These are phyloP conservation scores for Penicillium alfredii DNA, from an alignment of 495 filamentous ascomycete species.

Conservation along the genomic window DNA sequence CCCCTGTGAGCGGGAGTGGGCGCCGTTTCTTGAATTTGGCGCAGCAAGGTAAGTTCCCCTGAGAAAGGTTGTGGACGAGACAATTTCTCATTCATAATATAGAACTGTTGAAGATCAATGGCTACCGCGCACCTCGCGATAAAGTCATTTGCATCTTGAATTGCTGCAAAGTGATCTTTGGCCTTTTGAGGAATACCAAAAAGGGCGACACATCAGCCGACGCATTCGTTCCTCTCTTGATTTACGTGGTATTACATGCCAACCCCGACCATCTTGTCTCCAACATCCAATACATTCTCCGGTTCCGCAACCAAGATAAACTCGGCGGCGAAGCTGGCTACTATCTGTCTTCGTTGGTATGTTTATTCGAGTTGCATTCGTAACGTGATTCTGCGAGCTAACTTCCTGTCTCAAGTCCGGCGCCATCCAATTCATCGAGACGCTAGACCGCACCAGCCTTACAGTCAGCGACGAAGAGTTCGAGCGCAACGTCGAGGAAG, in stretches of 20 bases:
- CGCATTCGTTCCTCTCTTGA: slow-evolving; percentile 90
- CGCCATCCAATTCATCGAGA: slow-evolving; percentile 94
- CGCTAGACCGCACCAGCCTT: slow-evolving; percentile 84
- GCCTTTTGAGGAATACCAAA: slow-evolving; percentile 86
- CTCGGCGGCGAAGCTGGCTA: slow-evolving; percentile 94
- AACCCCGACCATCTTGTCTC: slow-evolving; percentile 94
- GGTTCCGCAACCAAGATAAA: slow-evolving; percentile 97
- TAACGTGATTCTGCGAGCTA: slow-evolving; percentile 1
- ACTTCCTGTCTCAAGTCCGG: slow-evolving; percentile 60
- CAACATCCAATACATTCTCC: slow-evolving; percentile 95
- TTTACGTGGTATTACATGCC: slow-evolving; percentile 90
- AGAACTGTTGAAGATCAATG: slow-evolving; percentile 94
- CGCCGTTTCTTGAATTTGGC: slow-evolving; percentile 82
- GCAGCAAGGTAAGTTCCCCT: slow-evolving; percentile 61
- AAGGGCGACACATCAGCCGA: slow-evolving; percentile 86
- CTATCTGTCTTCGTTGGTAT: slow-evolving; percentile 90
- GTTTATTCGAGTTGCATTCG: neutral
- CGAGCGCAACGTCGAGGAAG: slow-evolving; percentile 88
- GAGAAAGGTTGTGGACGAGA: neutral
- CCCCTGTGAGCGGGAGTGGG: slow-evolving; percentile 74
- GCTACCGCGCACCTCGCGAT: slow-evolving; percentile 89
- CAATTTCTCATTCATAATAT: slow-evolving; percentile 19
- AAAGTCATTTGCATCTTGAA: slow-evolving; percentile 98
- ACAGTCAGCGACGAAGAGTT: slow-evolving; percentile 95
- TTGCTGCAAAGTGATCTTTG: slow-evolving; percentile 99